Conservation (phyloP, 192 early-diverging fungal species). For the Coemansia sp. region DNA sequence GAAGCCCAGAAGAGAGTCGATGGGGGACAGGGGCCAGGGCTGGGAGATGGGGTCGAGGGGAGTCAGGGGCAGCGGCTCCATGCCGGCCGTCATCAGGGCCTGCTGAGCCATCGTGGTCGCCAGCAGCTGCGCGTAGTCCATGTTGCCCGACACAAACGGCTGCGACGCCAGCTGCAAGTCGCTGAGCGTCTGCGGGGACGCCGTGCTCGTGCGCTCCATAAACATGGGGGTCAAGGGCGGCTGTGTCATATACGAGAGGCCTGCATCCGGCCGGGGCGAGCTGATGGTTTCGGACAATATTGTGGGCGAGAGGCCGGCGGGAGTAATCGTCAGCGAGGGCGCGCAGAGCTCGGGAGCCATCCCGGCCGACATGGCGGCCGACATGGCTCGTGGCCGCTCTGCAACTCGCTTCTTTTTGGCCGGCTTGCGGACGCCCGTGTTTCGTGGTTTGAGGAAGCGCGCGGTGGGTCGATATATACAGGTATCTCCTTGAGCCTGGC, state of each 20-base stretch:
- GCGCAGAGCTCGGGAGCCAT: conserved; percentile 5
- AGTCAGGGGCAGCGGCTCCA: background rate
- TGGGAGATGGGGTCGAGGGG: background rate
- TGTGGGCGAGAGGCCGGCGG: background rate
- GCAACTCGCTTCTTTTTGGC: conserved; percentile 30
- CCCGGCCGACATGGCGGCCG: conserved; percentile 15
- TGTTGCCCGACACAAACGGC: conserved; percentile 9
- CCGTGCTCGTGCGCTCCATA: background rate
- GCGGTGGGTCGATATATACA: conserved; percentile 44
- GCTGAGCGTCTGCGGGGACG: conserved; percentile 21
- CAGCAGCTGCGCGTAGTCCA: conserved; percentile 16
- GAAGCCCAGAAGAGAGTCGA: background rate
- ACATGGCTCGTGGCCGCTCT: conserved; percentile 37
- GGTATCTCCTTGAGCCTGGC: conserved; percentile 29
- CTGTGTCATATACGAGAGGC: conserved; percentile 38
- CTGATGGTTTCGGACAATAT: background rate
- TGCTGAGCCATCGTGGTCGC: conserved; percentile 11
- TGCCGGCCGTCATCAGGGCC: conserved; percentile 3
- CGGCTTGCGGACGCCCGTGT: conserved; percentile 4
- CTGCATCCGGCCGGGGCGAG: background rate
- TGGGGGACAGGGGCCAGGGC: background rate
- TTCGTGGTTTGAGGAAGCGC: conserved; percentile 35
- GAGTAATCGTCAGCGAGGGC: background rate
- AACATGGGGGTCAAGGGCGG: background rate
- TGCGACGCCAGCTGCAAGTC: conserved; percentile 12